These are phyloP conservation scores for Tetrahymena malaccensis DNA, from an alignment of 73 alveolate species.

Conservation along the genomic window DNA sequence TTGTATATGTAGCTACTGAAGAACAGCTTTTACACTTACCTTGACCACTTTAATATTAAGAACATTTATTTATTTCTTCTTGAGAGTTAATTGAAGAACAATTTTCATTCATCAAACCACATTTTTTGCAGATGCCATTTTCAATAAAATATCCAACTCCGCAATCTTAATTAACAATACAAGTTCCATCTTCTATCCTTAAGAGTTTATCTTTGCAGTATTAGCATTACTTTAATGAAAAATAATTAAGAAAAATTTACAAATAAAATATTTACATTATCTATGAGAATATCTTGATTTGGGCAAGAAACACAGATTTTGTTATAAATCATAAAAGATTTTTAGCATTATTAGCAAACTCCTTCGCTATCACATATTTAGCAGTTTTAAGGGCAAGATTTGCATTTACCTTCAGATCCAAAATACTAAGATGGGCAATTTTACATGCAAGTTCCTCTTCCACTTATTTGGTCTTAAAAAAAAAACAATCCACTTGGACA, in stretches of 20 bases:
- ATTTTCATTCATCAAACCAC: neutral
- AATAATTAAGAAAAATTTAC: neutral
- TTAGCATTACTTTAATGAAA: neutral
- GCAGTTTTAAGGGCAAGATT: neutral
- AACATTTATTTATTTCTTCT: neutral
- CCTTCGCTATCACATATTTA: neutral
- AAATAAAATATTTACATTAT: neutral
- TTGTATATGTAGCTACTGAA: neutral
- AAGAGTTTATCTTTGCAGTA: neutral
- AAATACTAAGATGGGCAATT: neutral
- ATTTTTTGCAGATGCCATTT: neutral
- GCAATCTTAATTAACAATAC: neutral
- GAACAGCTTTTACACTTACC: neutral
- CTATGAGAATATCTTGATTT: neutral
- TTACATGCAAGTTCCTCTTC: neutral
- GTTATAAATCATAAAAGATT: neutral
- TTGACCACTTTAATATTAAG: neutral
- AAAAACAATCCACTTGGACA: neutral
- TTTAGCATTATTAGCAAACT: neutral
- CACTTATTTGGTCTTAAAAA: neutral
- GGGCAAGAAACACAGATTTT: neutral
- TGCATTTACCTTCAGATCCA: neutral
- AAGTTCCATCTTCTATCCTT: neutral
- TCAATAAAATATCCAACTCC: neutral
- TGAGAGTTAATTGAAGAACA: neutral